Evolutionary conservation across 306 rosid genomes (phyloP).

Genomic region (Parietaria judaica): DNA sequence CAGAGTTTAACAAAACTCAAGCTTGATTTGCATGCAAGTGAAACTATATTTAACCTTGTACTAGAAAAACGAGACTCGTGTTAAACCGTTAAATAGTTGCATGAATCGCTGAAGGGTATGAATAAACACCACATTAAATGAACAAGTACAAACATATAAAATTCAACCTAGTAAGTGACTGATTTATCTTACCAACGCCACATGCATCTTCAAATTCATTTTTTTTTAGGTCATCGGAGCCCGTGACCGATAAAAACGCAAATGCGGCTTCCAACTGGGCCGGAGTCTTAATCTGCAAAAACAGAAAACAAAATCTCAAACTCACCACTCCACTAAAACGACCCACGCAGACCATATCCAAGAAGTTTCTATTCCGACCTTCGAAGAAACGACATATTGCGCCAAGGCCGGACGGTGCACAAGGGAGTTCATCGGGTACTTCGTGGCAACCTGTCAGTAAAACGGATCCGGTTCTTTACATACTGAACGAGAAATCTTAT

Average conservation of each 20-base stretch:
- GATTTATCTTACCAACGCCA: constrained; percentile 53
- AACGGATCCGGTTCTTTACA: background rate
- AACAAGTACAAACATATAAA: too few relatives aligned
- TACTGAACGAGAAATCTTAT: background rate
- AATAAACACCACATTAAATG: constrained; percentile 87
- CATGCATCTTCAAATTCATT: constrained; percentile 73
- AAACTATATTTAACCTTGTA: too few relatives aligned
- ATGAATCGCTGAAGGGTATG: too few relatives aligned
- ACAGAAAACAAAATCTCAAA: constrained; percentile 1
- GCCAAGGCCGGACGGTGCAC: constrained; percentile 61
- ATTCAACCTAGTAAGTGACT: too few relatives aligned
- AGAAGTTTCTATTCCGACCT: constrained; percentile 32
- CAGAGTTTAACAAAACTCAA: too few relatives aligned
- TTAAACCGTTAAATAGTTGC: constrained; percentile 13
- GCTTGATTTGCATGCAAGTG: too few relatives aligned
- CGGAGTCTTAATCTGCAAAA: constrained; percentile 64
- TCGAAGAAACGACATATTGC: constrained; percentile 53
- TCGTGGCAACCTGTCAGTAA: constrained; percentile 75
- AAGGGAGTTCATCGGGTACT: constrained; percentile 78
- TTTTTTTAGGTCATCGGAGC: constrained; percentile 39
- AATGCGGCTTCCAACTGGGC: constrained; percentile 88
- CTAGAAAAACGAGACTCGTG: too few relatives aligned
- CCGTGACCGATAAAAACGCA: constrained; percentile 43
- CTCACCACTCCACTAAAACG: background rate
- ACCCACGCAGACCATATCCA: background rate